These are phyloP conservation scores for Vickermania spadyakhi DNA, from an alignment of 208 protist genomes.

Conservation along the genomic window DNA sequence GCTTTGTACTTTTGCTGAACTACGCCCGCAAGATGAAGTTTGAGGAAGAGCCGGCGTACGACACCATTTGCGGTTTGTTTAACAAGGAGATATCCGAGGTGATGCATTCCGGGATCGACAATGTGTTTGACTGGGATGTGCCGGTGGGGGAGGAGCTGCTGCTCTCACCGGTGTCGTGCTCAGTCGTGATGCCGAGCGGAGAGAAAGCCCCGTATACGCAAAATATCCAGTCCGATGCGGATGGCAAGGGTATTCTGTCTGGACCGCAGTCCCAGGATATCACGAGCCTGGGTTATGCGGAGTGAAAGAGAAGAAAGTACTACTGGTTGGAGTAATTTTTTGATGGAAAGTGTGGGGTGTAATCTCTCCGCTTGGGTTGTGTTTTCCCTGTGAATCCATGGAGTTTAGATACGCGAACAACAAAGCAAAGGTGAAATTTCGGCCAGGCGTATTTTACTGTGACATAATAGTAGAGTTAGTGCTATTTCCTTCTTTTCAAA, in stretches of 20 bases:
- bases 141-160: neutral
- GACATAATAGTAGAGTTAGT: conserved; percentile 6
- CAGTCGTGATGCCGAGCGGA: neutral
- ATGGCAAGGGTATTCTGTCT: neutral
- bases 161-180: neutral
- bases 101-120: conserved; percentile 6
- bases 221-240: conserved; percentile 6
- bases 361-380: no score
- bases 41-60: conserved; percentile 54
- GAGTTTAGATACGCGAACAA: no score
- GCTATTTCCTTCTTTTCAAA: conserved; percentile 9
- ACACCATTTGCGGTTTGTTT: conserved; percentile 51
- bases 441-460: neutral
- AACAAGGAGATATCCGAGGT: conserved; percentile 39
- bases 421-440: no score
- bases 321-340: neutral
- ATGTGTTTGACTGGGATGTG: conserved; percentile 1
- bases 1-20: conserved; percentile 57
- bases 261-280: conserved; percentile 10
- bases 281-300: neutral
- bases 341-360: neutral
- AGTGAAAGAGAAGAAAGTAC: neutral
- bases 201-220: neutral
- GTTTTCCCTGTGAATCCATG: no score
- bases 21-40: conserved; percentile 65